phyloP scores from a whole-genome alignment of 176 grass and related monocot species.

The Raddia guianensis region DNA sequence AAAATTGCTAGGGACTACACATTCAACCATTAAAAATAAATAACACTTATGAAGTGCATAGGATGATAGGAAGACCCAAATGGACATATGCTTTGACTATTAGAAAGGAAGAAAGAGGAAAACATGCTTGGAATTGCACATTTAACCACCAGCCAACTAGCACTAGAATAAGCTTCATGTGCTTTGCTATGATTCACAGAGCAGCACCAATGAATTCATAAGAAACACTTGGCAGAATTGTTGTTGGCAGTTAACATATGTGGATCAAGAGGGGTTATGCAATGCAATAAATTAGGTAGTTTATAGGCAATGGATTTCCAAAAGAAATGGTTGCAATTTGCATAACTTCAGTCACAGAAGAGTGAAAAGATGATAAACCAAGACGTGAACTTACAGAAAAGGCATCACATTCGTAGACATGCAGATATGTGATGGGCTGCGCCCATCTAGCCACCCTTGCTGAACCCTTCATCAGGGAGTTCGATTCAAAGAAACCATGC shows the following conservation, averaged over 20 bases:
- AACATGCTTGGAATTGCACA: not conserved
- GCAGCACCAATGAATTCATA: not conserved
- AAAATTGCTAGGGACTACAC: not conserved
- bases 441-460: conserved; percentile 69
- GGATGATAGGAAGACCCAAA: not conserved
- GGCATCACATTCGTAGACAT: conserved; percentile 69
- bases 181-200: not conserved
- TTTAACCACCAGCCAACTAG: not conserved
- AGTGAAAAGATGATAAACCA: conserved; percentile 13
- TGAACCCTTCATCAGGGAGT: conserved; percentile 52
- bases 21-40: not conserved
- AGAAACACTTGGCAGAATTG: not conserved
- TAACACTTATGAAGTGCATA: not conserved
- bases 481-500: conserved; percentile 74
- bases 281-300: not conserved
- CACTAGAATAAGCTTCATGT: not conserved
- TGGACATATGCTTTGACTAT: not conserved
- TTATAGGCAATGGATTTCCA: not conserved
- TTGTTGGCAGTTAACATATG: not conserved
- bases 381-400: conserved; percentile 66
- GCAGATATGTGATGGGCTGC: conserved; percentile 87
- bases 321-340: not conserved
- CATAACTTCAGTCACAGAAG: not conserved
- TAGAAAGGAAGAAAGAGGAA: not conserved
- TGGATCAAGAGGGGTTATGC: not conserved